These are phyloP conservation scores for Penicillium sclerotiorum DNA, from an alignment of 2,329 filamentous ascomycete species.

Conservation along the genomic window DNA sequence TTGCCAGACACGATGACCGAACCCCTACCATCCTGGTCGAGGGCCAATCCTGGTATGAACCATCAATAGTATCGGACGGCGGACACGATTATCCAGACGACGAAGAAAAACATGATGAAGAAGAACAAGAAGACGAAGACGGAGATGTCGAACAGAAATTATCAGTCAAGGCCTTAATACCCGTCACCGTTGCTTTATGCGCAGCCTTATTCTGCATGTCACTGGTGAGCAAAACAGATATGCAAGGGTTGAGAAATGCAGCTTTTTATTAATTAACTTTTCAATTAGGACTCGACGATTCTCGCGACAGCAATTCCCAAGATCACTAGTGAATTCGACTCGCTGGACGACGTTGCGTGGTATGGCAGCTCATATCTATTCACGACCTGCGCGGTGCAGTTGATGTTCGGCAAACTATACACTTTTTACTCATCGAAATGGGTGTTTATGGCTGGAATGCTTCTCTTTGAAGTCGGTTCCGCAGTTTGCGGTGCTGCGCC, in stretches of 20 bases:
- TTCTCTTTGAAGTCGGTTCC: conserved; percentile 43
- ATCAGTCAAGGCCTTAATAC: background rate
- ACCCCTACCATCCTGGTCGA: no score
- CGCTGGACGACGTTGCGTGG: conserved; percentile 8
- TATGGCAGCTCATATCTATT: conserved; percentile 6
- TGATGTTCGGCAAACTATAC: conserved; percentile 43
- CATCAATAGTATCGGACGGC: no score
- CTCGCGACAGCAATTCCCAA: conserved; percentile 7
- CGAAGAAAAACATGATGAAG: no score
- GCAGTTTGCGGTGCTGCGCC: conserved; percentile 34
- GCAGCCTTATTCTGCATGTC: conserved; percentile 3
- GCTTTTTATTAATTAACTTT: no score
- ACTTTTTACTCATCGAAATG: conserved; percentile 40
- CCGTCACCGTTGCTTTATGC: conserved; percentile 9
- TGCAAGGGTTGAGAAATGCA: no score
- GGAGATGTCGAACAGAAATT: background rate
- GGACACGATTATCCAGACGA: no score
- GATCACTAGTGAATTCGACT: conserved; percentile 4
- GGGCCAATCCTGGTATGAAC: no score
- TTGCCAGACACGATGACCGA: background rate
- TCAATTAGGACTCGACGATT: background rate
- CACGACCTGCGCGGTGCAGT: conserved; percentile 36
- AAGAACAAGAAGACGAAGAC: no score
- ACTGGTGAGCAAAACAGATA: no score
- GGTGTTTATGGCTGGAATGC: conserved; percentile 35